These are phyloP conservation scores for Bocquillonia castaneifolia DNA, from an alignment of 441 rosid species.

Conservation along the genomic window DNA sequence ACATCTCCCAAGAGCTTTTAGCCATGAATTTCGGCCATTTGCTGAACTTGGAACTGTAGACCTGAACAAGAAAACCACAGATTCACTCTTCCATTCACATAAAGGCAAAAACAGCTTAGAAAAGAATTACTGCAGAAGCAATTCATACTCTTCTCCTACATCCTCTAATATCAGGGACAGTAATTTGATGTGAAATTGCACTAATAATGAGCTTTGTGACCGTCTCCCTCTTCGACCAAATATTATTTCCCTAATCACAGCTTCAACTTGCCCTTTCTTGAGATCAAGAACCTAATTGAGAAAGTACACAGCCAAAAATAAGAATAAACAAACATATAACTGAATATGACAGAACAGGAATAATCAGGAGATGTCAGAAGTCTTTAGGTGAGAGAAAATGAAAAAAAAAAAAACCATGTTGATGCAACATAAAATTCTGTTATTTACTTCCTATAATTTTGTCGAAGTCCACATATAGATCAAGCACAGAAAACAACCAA, in stretches of 20 bases:
- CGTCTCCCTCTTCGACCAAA: slow-evolving; percentile 43
- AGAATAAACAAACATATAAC: background rate
- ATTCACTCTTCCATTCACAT: slow-evolving; percentile 12
- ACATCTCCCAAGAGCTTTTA: slow-evolving; percentile 45
- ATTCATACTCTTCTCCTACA: slow-evolving; percentile 45
- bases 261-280: slow-evolving; percentile 67
- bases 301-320: background rate
- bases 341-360: background rate
- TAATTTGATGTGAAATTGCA: slow-evolving; percentile 50
- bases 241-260: slow-evolving; percentile 53
- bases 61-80: slow-evolving; percentile 35
- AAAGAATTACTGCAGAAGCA: slow-evolving; percentile 7
- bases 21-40: slow-evolving; percentile 48
- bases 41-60: slow-evolving; percentile 40
- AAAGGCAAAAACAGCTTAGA: slow-evolving; percentile 2
- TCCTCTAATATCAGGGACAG: slow-evolving; percentile 50
- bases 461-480: background rate
- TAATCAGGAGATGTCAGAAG: background rate
- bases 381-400: background rate
- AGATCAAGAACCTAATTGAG: slow-evolving; percentile 52
- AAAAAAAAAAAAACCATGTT: background rate
- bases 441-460: background rate
- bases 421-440: background rate
- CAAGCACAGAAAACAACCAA: background rate
- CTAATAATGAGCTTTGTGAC: slow-evolving; percentile 37